Evolutionary conservation across 345 rosid genomes (phyloP).

Genomic region (Angophora floribunda): DNA sequence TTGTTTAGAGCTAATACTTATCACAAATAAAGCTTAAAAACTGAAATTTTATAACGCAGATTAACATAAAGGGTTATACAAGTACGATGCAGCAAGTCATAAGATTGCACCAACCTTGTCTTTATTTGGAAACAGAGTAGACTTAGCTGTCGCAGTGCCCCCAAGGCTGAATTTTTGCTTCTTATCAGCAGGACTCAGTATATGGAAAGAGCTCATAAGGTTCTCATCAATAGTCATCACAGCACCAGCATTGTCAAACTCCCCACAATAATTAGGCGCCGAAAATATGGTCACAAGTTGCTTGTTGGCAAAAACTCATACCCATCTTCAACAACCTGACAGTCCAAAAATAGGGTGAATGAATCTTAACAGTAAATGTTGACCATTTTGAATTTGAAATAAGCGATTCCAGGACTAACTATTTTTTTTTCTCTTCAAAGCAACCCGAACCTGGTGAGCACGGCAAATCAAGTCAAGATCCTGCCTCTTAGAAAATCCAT

Average conservation of each 20-base stretch:
- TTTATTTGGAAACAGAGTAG: constrained; percentile 23
- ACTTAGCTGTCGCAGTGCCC: constrained; percentile 31
- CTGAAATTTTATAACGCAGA: neutral
- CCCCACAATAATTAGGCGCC: constrained; percentile 83
- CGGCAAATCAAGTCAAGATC: constrained; percentile 82
- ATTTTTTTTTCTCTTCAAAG: neutral
- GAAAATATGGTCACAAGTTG: constrained; percentile 81
- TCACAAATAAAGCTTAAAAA: neutral
- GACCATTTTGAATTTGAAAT: neutral
- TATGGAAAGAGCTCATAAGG: constrained; percentile 72
- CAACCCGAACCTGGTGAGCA: constrained; percentile 64
- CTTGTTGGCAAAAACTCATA: constrained; percentile 73
- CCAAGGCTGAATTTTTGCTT: constrained; percentile 51
- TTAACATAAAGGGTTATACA: neutral
- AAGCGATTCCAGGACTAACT: neutral
- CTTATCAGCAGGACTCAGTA: constrained; percentile 61
- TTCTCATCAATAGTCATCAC: constrained; percentile 75
- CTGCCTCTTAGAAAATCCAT: constrained; percentile 46
- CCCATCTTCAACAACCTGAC: constrained; percentile 91
- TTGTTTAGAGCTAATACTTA: neutral
- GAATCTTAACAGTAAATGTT: neutral
- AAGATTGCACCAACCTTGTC: constrained; percentile 37
- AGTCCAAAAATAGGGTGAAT: neutral
- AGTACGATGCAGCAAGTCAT: neutral
- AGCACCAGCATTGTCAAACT: constrained; percentile 87